These are phyloP conservation scores for Colletotrichum coccodes DNA, from an alignment of 2,329 filamentous ascomycete species.

Conservation along the genomic window DNA sequence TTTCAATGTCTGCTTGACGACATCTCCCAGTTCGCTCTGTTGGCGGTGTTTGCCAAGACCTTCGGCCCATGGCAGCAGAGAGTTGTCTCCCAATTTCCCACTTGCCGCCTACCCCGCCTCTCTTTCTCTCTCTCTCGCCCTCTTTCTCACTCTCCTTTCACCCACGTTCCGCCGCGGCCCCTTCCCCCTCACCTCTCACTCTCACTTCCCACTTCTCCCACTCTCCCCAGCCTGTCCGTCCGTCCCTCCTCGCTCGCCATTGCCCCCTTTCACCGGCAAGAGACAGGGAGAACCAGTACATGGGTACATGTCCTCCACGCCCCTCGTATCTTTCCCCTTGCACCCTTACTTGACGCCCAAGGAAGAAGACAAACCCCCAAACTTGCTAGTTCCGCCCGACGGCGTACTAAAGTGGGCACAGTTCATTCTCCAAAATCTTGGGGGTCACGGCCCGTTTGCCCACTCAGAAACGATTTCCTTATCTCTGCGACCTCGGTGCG, in stretches of 20 bases:
- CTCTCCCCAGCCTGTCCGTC: background rate
- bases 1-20: background rate
- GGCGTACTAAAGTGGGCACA: slow-evolving; percentile 22
- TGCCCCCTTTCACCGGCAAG: background rate
- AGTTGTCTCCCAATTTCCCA: slow-evolving; percentile 20
- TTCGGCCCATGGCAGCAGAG: background rate
- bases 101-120: background rate
- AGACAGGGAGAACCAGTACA: background rate
- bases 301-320: background rate
- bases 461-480: slow-evolving; percentile 24
- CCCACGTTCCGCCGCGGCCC: too few species aligned
- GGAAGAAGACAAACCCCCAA: background rate
- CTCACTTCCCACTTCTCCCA: background rate
- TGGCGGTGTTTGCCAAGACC: slow-evolving; percentile 16
- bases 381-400: background rate
- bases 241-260: background rate
- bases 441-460: background rate
- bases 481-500: slow-evolving; percentile 27
- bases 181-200: background rate
- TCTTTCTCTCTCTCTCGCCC: background rate
- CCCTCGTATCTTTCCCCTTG: background rate
- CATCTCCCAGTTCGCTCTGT: background rate
- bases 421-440: background rate
- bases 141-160: background rate
- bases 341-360: background rate